Base-by-base conservation (phyloP, 371 early-diverging fungal species). In the Parasitella parasitica region DNA sequence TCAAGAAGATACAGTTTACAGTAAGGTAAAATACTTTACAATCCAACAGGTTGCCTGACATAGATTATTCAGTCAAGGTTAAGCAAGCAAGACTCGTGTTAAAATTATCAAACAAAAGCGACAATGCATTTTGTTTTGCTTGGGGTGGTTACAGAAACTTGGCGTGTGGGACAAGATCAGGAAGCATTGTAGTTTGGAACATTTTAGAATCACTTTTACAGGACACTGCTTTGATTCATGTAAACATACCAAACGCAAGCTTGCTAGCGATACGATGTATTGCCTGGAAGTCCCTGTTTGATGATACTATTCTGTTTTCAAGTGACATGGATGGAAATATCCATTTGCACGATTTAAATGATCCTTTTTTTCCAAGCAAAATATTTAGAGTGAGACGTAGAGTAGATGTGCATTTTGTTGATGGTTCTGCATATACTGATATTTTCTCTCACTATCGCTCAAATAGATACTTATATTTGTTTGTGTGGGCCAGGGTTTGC, bases 91-190 rank as follows among this genome's bases (percentile, higher is more conserved):
- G 70, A 13, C 49, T 55, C 15, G 32, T 38, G 3, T 55, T 79
- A 4, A 35, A 50, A 9, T 20, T 67, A 48, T 54, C 57, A 20
- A 54, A 53, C n/a, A 43, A 50, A 37, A 15, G 54, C 16, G 59
- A 43, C 11, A 43, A 20, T 20, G 22, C 22, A 3, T 53, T 57
- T n/a, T 63, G 60, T 30, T 32, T 67, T 2, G 50, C 64, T 22
- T 75, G 75, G 78, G 73, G 72, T 12, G 66, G 68, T 1, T 34
- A 63, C 20, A 46, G 46, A 26, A 52, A 48, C 5, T 20, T 78
- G 12, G 72, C 78, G 6, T 64, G 64, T 55, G 76, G 78, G 15
- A 66, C 54, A 39, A 38, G 52, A 32, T 49, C 56, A 53, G 78
- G 78, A 48, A 43, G 37, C 13, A 57, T 78, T 20, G 46, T 63